Conservation (phyloP, 148 eudicot species). For the Amaranthus hypochondriacus region DNA sequence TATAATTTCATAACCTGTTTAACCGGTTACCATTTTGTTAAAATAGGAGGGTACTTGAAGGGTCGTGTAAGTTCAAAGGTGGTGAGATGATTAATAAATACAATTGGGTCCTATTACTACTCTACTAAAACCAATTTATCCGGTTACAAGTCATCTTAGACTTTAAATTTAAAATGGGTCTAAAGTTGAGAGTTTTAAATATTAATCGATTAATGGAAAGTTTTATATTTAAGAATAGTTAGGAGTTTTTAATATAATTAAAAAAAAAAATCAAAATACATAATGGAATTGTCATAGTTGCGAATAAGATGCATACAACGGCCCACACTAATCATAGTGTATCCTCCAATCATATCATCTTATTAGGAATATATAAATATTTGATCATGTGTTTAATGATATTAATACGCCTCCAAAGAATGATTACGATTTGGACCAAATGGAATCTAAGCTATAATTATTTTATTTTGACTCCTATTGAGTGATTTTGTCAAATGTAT, state of each 20-base stretch:
- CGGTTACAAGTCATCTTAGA: too few relatives aligned
- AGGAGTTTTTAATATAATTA: too few relatives aligned
- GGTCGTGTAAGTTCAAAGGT: too few relatives aligned
- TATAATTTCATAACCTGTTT: too few relatives aligned
- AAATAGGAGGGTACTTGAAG: too few relatives aligned
- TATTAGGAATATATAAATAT: conserved; percentile 2
- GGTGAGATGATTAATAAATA: too few relatives aligned
- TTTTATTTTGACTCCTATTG: conserved; percentile 7
- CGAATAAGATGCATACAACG: conserved; percentile 13
- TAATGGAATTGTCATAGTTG: conserved; percentile 18
- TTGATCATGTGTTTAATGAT: conserved; percentile 18
- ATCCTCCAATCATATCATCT: neutral
- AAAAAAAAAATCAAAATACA: neutral
- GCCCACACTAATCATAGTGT: conserved; percentile 15
- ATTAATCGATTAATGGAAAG: too few relatives aligned
- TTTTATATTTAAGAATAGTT: too few relatives aligned
- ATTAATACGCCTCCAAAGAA: conserved; percentile 12
- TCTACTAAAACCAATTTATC: too few relatives aligned
- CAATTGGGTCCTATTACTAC: neutral
- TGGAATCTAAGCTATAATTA: conserved; percentile 16
- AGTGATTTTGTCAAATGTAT: neutral
- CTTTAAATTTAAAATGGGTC: too few relatives aligned
- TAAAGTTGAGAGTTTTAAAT: too few relatives aligned
- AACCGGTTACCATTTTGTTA: too few relatives aligned
- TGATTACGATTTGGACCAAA: conserved; percentile 19